A percentile compares a stretch with the other conserved stretches of the same genome.
phyloP scores from a whole-genome alignment of 1,284 basidiomycete species.

The Psilocybe mexicana region DNA sequence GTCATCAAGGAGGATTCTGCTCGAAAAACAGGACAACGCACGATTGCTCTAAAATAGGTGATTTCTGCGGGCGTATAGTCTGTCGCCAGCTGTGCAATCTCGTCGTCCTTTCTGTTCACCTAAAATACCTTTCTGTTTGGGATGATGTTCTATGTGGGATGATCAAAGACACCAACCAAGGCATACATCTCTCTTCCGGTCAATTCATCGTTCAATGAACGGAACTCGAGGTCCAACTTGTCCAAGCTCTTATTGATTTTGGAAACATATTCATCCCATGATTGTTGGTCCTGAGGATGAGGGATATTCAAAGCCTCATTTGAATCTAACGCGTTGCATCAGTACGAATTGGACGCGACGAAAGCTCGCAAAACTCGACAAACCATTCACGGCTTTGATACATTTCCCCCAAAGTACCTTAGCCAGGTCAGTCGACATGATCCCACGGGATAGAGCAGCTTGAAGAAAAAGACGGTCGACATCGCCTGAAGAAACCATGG shows the following conservation, averaged over 20 bases:
- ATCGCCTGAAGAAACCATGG: slow-evolving; percentile 46
- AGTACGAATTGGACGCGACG: slow-evolving; percentile 10
- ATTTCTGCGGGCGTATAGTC: slow-evolving; percentile 79
- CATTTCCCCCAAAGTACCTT: slow-evolving; percentile 67
- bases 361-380: slow-evolving; percentile 6
- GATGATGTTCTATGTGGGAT: not conserved
- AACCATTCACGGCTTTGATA: slow-evolving; percentile 63
- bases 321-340: slow-evolving; percentile 39
- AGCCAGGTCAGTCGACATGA: slow-evolving; percentile 63
- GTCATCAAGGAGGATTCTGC: not conserved
- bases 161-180: slow-evolving; percentile 45
- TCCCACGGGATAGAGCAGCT: slow-evolving; percentile 67
- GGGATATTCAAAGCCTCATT: slow-evolving; percentile 50
- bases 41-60: slow-evolving; percentile 78
- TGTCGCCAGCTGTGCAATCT: slow-evolving; percentile 79
- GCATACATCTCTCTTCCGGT: slow-evolving; percentile 65
- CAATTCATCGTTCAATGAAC: slow-evolving; percentile 60
- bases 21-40: slow-evolving; percentile 35
- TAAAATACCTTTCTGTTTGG: slow-evolving; percentile 28
- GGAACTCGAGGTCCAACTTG: slow-evolving; percentile 71
- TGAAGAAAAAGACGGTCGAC: slow-evolving; percentile 78
- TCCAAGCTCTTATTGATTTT: slow-evolving; percentile 64
- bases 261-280: slow-evolving; percentile 62
- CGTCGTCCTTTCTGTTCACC: slow-evolving; percentile 79
- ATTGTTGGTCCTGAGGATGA: slow-evolving; percentile 41